These are phyloP conservation scores for Parastagonospora avenae DNA, from an alignment of 2,329 filamentous ascomycete genomes.

Conservation along the genomic window DNA sequence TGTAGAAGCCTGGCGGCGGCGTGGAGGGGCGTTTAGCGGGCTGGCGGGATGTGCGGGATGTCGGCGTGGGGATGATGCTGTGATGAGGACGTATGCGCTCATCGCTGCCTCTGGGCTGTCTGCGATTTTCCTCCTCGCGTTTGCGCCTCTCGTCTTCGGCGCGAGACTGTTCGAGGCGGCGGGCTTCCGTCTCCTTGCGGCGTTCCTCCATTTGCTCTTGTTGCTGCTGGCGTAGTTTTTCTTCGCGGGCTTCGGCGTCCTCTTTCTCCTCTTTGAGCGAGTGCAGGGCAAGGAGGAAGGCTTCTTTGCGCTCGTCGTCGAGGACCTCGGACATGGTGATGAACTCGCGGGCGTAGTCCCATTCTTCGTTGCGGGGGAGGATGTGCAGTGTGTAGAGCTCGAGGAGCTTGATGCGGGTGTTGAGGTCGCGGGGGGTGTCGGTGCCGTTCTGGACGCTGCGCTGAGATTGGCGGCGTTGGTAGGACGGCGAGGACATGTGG, in stretches of 20 bases:
- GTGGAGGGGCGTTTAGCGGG: conserved; percentile 39
- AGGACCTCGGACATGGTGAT: conserved; percentile 84
- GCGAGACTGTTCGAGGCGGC: conserved; percentile 47
- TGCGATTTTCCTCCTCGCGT: conserved; percentile 45
- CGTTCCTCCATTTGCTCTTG: conserved; percentile 60
- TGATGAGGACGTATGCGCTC: conserved; percentile 34
- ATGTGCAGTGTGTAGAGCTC: conserved; percentile 96
- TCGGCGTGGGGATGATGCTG: conserved; percentile 32
- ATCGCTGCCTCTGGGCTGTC: conserved; percentile 40
- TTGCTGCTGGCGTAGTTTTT: conserved; percentile 66
- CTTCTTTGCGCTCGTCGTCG: conserved; percentile 88
- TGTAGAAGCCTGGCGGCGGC: conserved; percentile 46
- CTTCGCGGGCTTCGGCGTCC: conserved; percentile 68
- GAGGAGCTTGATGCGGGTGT: conserved; percentile 85
- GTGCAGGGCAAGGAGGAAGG: conserved; percentile 84
- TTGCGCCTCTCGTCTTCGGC: conserved; percentile 49
- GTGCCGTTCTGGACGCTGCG: conserved; percentile 62
- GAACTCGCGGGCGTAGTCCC: conserved; percentile 93
- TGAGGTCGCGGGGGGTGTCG: conserved; percentile 82
- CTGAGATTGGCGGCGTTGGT: conserved; percentile 39
- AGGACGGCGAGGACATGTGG: conserved; percentile 59
- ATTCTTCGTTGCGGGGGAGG: conserved; percentile 89
- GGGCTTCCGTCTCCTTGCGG: conserved; percentile 49
- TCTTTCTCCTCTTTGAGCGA: conserved; percentile 83
- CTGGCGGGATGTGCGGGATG: conserved; percentile 31